Percentiles rank a stretch among this genome's conserved stretches.
phyloP scores from a whole-genome alignment of 192 early-diverging fungal species.

The Backusella morwellensis region DNA sequence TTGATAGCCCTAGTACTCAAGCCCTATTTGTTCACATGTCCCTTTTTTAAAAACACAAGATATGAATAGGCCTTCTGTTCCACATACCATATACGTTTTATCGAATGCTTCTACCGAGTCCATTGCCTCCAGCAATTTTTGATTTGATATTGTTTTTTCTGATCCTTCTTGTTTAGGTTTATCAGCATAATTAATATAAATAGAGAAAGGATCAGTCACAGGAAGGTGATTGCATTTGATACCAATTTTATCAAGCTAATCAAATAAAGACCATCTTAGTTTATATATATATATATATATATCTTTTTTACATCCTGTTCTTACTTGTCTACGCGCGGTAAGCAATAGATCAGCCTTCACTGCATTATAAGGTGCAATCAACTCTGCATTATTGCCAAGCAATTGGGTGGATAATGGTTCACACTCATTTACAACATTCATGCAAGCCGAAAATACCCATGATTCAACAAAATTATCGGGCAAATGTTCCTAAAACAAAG shows the following conservation, averaged over 20 bases:
- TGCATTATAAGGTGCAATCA: conserved; percentile 61
- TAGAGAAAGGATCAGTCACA: conserved; percentile 50
- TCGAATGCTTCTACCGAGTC: conserved; percentile 64
- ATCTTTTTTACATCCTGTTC: not conserved
- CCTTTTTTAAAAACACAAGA: not conserved
- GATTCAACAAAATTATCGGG: conserved; percentile 66
- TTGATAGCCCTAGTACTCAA: conserved; percentile 65
- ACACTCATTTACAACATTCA: conserved; percentile 75
- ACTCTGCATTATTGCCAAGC: conserved; percentile 34
- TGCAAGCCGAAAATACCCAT: conserved; percentile 81
- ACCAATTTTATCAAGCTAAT: conserved; percentile 75
- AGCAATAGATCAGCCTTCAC: conserved; percentile 75
- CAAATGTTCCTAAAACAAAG: conserved; percentile 38
- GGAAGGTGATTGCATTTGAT: conserved; percentile 55
- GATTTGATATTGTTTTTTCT: conserved; percentile 54
- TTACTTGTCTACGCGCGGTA: conserved; percentile 74
- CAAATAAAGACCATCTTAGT: not conserved
- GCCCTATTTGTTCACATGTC: conserved; percentile 35
- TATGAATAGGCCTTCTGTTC: not conserved
- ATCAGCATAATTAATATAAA: conserved; percentile 41
- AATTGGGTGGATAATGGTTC: conserved; percentile 65
- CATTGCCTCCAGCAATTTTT: conserved; percentile 61
- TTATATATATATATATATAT: conserved; percentile 10
- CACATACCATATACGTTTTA: conserved; percentile 65
- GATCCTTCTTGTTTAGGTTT: conserved; percentile 30